Base-by-base conservation (phyloP, 805 yeast genomes). In the Metschnikowia chrysomelidarum region DNA sequence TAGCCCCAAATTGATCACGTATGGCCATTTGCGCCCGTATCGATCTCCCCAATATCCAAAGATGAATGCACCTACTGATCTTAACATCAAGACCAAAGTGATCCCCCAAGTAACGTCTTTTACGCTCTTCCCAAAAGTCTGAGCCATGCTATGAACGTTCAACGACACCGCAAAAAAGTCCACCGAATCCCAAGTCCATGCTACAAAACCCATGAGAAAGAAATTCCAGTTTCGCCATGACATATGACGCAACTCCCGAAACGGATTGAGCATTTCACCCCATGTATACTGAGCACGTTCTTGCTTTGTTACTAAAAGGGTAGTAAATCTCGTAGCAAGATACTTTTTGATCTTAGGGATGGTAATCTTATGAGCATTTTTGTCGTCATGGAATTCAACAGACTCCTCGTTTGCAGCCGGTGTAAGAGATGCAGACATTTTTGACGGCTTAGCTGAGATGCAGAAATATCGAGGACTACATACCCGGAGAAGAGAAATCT, bases 101-200 rank as follows among this genome's bases (percentile, higher is more conserved):
- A 80, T 75, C 31, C 87, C 88, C 85, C 86, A 79, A 4, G 82
- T 73, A 34, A 79, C 64, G 36, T 71, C 74, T 40, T 65, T 75
- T 28, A 73, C 75, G 12, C 67, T 40, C 14, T 54, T 62, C 27
- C 61, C 65, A 24, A 79, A 66, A 36, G 63, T 62, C 5, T 51
- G 33, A 11, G 84, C 81, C 38, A 79, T 60, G 10, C 49, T 56
- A 0, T 70, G 24, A 6, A 71, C 75, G 48, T 76, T 75, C 23
- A 78, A 56, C 6, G 80, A 73, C 10, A 76, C 76, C 8, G 75
- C 64, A 46, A 80, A 79, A 52, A 74, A 79, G 56, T 78, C 85
- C 50, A 78, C 69, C 3, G 84, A 78, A 59, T 78, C 85, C 74
- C 78, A 74, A 3, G 81, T 66, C 85, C 85, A 79, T 14, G 75